These are phyloP conservation scores for Cardamine chenopodiifolia DNA, from an alignment of 345 rosid genomes.

Conservation along the genomic window DNA sequence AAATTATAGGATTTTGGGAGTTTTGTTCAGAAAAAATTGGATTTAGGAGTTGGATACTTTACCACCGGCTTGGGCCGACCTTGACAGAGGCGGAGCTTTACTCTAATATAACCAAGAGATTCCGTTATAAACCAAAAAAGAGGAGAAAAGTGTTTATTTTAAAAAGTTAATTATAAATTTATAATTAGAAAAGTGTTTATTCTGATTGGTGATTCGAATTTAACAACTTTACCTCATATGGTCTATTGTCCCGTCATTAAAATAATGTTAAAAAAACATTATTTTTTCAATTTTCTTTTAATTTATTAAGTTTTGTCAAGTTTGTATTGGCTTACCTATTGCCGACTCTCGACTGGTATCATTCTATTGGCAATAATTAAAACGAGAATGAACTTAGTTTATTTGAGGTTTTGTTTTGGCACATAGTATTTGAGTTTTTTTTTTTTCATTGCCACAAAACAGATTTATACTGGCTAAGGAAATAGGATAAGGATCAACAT, in stretches of 20 bases:
- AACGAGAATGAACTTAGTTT: neutral
- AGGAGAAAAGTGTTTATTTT: neutral
- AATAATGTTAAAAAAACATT: neutral
- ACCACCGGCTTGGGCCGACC: slow-evolving; percentile 44
- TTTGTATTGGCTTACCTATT: neutral
- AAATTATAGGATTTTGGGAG: neutral
- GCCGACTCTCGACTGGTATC: neutral
- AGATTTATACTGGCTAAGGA: neutral
- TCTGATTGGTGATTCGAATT: neutral
- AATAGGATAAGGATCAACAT: neutral
- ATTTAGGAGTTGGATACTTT: slow-evolving; percentile 23
- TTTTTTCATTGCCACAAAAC: neutral
- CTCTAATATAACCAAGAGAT: slow-evolving; percentile 29
- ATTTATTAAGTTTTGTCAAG: neutral
- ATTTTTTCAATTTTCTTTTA: neutral
- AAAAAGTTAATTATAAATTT: neutral
- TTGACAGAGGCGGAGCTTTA: slow-evolving; percentile 5
- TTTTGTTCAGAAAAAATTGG: slow-evolving; percentile 12
- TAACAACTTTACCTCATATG: neutral
- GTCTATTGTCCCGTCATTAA: neutral
- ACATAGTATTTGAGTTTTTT: neutral
- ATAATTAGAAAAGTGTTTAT: no score
- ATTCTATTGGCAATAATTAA: neutral
- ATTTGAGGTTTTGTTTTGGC: neutral
- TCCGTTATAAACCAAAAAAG: slow-evolving; percentile 14